Evolutionary conservation across 2,329 filamentous ascomycete genomes (phyloP).

Genomic region (Malbranchea zuffiana): DNA sequence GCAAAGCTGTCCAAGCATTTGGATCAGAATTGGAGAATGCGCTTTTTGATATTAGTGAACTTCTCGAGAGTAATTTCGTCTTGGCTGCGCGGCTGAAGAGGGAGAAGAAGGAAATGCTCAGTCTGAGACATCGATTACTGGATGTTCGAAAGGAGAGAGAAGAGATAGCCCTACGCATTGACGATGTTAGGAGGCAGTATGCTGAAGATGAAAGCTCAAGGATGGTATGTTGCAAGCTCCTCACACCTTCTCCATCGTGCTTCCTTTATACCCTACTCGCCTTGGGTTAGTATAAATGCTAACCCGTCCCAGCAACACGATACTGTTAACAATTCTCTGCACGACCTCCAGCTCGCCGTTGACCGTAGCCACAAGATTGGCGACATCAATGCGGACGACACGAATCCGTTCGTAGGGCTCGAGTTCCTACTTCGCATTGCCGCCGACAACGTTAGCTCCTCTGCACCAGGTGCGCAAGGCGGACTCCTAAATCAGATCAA

Average conservation of each 20-base stretch:
- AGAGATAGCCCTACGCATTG: constrained; percentile 40
- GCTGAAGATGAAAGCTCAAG: constrained; percentile 29
- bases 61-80: constrained; percentile 40
- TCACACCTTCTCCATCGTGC: not conserved
- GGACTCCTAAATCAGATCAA: constrained; percentile 33
- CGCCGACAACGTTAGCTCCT: constrained; percentile 32
- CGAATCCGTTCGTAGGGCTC: constrained; percentile 25
- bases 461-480: constrained; percentile 28
- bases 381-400: constrained; percentile 12
- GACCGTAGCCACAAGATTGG: constrained; percentile 27
- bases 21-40: constrained; percentile 39
- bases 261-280: not conserved
- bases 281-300: too few relatives aligned
- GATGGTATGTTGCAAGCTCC: constrained; percentile 21
- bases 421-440: constrained; percentile 36
- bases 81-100: constrained; percentile 37
- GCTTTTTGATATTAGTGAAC: constrained; percentile 42
- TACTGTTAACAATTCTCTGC: constrained; percentile 34
- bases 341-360: constrained; percentile 31
- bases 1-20: constrained; percentile 40
- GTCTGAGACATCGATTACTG: constrained; percentile 39
- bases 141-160: constrained; percentile 40
- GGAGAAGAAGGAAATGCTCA: constrained; percentile 36
- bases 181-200: constrained; percentile 37
- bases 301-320: constrained; percentile 24